phyloP scores from a whole-genome alignment of 331 rosid species.

The Phaseolus coccineus region DNA sequence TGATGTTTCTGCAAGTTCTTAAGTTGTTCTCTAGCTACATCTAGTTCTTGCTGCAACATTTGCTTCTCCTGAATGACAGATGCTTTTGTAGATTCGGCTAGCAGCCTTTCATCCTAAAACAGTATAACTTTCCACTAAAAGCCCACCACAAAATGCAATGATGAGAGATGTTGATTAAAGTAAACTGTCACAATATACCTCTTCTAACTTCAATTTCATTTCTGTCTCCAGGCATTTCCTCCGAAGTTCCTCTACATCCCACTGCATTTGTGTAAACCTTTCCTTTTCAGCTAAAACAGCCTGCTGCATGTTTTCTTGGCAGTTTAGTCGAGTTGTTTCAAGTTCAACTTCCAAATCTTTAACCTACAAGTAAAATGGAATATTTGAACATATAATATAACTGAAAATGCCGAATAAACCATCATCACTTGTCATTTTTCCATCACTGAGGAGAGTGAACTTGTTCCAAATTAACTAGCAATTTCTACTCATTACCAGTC shows the following conservation, averaged over 20 bases:
- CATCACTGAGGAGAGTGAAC: constrained; percentile 23
- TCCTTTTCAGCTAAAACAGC: constrained; percentile 77
- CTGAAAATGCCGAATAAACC: constrained; percentile 4
- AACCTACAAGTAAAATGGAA: constrained; percentile 59
- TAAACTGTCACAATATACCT: constrained; percentile 57
- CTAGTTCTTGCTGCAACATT: constrained; percentile 75
- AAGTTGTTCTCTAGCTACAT: constrained; percentile 67
- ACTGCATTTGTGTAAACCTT: constrained; percentile 85
- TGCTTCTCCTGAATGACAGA: constrained; percentile 74
- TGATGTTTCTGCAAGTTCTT: constrained; percentile 69
- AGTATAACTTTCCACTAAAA: constrained; percentile 37
- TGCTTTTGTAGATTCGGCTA: constrained; percentile 63
- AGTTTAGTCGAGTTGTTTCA: constrained; percentile 74
- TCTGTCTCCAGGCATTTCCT: constrained; percentile 80
- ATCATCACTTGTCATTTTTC: constrained; percentile 17
- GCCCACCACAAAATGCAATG: constrained; percentile 42
- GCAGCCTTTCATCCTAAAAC: constrained; percentile 76
- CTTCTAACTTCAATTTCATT: constrained; percentile 66
- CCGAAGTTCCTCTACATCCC: constrained; percentile 85
- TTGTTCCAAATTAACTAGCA: background rate
- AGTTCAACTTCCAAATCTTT: constrained; percentile 94
- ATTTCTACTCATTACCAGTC: constrained; percentile 18
- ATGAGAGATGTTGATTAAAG: constrained; percentile 33
- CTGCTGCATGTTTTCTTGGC: constrained; percentile 82
- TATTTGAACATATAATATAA: constrained; percentile 32